A percentile compares a stretch with the other conserved stretches of the same genome.
Conservation (phyloP, 176 grass and related monocot genomes). For the Leersia perrieri region DNA sequence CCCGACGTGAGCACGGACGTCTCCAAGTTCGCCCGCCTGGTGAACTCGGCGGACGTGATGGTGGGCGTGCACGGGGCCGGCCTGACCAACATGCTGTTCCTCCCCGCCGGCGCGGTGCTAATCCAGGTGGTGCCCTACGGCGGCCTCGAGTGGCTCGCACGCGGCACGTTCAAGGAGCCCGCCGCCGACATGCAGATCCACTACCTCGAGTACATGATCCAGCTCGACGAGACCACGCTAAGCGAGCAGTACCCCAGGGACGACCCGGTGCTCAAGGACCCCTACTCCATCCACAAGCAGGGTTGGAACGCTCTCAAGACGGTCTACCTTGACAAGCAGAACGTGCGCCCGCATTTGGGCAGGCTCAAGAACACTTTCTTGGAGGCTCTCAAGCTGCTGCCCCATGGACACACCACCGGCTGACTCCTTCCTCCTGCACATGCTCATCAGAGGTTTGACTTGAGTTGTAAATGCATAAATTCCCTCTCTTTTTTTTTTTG, state of each 20-base stretch:
- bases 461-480: neutral
- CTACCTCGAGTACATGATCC: conserved; percentile 74
- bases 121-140: conserved; percentile 88
- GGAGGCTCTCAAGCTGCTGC: conserved; percentile 69
- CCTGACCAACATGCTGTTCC: conserved; percentile 94
- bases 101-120: conserved; percentile 79
- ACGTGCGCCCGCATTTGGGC: conserved; percentile 70
- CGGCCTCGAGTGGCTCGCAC: conserved; percentile 77
- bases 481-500: neutral
- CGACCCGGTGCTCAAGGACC: conserved; percentile 68
- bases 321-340: conserved; percentile 84
- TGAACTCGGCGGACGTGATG: conserved; percentile 97
- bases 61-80: conserved; percentile 88
- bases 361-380: conserved; percentile 70
- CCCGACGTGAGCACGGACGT: conserved; percentile 68
- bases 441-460: too few species aligned
- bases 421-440: too few species aligned
- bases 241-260: conserved; percentile 68
- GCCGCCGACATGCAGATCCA: conserved; percentile 63
- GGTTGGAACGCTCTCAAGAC: conserved; percentile 72
- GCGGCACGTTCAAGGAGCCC: conserved; percentile 75
- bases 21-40: conserved; percentile 74
- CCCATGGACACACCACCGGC: conserved; percentile 44
- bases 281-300: conserved; percentile 49
- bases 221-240: conserved; percentile 74